phyloP scores from a whole-genome alignment of 2,329 filamentous ascomycete species.

The Xylogone sp. region DNA sequence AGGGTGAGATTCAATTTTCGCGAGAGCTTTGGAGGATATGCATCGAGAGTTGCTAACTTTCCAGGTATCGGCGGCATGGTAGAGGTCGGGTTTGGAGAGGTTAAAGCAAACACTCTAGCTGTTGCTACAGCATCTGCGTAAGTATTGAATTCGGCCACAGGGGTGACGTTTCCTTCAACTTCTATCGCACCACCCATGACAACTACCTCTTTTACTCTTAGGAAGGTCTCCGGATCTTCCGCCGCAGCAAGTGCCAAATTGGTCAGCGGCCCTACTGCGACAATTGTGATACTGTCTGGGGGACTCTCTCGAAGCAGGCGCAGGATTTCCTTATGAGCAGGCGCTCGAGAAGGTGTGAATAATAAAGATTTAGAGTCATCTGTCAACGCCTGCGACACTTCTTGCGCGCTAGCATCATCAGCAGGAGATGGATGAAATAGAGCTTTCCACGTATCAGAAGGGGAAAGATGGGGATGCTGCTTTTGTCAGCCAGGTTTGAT shows the following conservation, averaged over 20 bases:
- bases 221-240: conserved; percentile 83
- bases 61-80: conserved; percentile 72
- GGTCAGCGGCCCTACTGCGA: conserved; percentile 88
- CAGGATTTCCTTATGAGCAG: conserved; percentile 85
- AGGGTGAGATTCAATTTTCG: conserved; percentile 63
- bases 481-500: conserved; percentile 14
- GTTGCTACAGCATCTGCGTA: conserved; percentile 82
- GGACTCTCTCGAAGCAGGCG: conserved; percentile 79
- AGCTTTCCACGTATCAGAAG: conserved; percentile 69
- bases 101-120: conserved; percentile 73
- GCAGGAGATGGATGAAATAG: conserved; percentile 51
- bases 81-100: conserved; percentile 66
- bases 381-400: conserved; percentile 28
- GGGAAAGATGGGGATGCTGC: conserved; percentile 69
- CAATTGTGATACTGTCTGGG: conserved; percentile 79
- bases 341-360: conserved; percentile 73
- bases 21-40: conserved; percentile 63
- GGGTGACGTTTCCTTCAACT: conserved; percentile 76
- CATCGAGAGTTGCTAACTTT: conserved; percentile 45
- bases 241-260: conserved; percentile 87
- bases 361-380: conserved; percentile 34
- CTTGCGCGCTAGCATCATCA: conserved; percentile 42
- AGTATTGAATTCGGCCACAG: conserved; percentile 91
- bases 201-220: conserved; percentile 84
- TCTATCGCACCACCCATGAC: conserved; percentile 92